phyloP scores from a whole-genome alignment of 345 rosid species.

The Hibiscus trionum region DNA sequence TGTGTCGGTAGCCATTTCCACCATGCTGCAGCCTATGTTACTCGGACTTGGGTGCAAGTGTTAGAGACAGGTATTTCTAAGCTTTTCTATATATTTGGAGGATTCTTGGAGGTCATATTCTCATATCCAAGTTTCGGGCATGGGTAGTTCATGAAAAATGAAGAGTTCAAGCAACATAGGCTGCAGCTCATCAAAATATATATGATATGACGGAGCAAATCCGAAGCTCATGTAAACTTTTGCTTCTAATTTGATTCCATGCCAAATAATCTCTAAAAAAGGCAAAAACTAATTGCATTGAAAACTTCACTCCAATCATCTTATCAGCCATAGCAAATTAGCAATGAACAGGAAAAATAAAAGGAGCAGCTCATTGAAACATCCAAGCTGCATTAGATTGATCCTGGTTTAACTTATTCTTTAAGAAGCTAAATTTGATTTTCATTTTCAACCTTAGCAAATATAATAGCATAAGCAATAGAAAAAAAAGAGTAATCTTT shows the following conservation, averaged over 20 bases:
- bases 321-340: neutral
- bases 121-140: too few relatives aligned
- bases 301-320: neutral
- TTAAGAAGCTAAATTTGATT: neutral
- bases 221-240: neutral
- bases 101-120: too few relatives aligned
- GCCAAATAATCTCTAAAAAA: neutral
- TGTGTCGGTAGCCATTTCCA: neutral
- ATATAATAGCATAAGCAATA: neutral
- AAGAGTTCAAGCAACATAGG: too few relatives aligned
- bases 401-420: neutral
- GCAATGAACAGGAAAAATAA: neutral
- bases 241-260: neutral
- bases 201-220: neutral
- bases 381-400: neutral
- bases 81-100: too few relatives aligned
- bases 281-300: neutral
- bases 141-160: too few relatives aligned
- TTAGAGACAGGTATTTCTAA: too few relatives aligned
- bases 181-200: neutral
- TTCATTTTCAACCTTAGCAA: neutral
- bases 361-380: neutral
- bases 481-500: slow-evolving; percentile 7
- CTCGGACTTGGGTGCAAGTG: too few relatives aligned
- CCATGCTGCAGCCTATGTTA: neutral